These are phyloP conservation scores for Friedmanniomyces simplex DNA, from an alignment of 495 filamentous ascomycete species.

Conservation along the genomic window DNA sequence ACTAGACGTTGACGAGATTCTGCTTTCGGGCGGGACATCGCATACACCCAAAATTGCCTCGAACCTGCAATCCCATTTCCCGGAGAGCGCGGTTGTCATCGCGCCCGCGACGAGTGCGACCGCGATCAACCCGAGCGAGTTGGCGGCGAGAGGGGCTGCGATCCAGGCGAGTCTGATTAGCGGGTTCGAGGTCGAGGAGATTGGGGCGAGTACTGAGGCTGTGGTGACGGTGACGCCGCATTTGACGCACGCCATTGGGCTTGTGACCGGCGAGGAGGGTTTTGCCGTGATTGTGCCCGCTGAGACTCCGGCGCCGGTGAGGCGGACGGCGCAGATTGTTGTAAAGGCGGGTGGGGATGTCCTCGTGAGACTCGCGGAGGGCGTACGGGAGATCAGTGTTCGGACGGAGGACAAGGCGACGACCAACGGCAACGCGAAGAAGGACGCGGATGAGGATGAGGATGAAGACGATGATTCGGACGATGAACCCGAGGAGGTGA, in stretches of 20 bases:
- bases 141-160: conserved; percentile 79
- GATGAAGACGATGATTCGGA: conserved; percentile 44
- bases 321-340: conserved; percentile 65
- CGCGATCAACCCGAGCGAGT: conserved; percentile 88
- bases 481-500: conserved; percentile 76
- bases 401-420: conserved; percentile 73
- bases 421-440: conserved; percentile 43
- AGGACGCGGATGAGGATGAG: conserved; percentile 54
- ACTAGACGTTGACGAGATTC: conserved; percentile 88
- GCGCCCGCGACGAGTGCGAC: conserved; percentile 65
- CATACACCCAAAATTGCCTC: conserved; percentile 88
- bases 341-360: conserved; percentile 73
- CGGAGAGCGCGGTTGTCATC: conserved; percentile 63
- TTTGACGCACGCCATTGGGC: conserved; percentile 76
- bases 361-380: conserved; percentile 77
- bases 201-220: conserved; percentile 90
- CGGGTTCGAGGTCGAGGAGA: conserved; percentile 86
- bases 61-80: conserved; percentile 67
- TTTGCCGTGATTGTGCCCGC: conserved; percentile 71
- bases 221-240: conserved; percentile 90
- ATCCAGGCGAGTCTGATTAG: conserved; percentile 88
- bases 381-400: conserved; percentile 76
- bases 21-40: conserved; percentile 82
- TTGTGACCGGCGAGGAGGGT: conserved; percentile 56
- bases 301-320: conserved; percentile 83